Evolutionary conservation across 148 eudicot genomes (phyloP), one percentile per base, ranked within the genome.

Genomic region (Rhododendron mucronatum): DNA sequence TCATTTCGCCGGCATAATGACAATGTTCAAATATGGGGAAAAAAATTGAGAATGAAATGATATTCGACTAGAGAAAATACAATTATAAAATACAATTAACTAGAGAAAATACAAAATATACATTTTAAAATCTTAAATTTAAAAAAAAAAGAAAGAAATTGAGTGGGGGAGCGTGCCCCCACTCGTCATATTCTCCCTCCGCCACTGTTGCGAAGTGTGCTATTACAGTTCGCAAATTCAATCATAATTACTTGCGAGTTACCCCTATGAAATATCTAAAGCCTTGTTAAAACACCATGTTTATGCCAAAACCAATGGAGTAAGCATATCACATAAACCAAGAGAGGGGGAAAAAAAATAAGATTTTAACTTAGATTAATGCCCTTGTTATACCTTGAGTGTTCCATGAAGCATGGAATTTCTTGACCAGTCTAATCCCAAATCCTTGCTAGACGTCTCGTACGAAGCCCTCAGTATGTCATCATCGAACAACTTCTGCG

Each of bases 381-480:
- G 65, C 30, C 1, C 30, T 51, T 53, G 37, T 41, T 14, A 75
- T 84, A 94, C 96, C 96, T 94, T 94, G 48, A 94, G 88, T 20
- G 75, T 75, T n/a, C 91, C 95, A 91, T 79, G 73, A n/a, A 76
- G 80, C 83, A 83, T 77, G 45, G 92, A 84, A 50, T 80, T 83
- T 57, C 85, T 88, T 51, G 86, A 90, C 96, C 88, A 95, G 74
- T 89, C 92, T 83, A 89, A 87, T 86, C 87, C 95, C 84, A 87
- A 53, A 81, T 88, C 84, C 83, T 79, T 89, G 33, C 85, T 89
- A 2, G 88, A 90, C 15, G 91, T 89, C 85, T 91, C 91, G 87
- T 91, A 94, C 1, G 94, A 88, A 84, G 92, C 95, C 88, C 88
- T 91, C 14, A 94, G 30, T 71, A 90, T 84, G 88, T 89, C 90